A percentile compares a stretch with the other conserved stretches of the same genome.
These are phyloP conservation scores for Trebouxia sp. DNA, from an alignment of 139 green algal genomes.

Conservation along the genomic window DNA sequence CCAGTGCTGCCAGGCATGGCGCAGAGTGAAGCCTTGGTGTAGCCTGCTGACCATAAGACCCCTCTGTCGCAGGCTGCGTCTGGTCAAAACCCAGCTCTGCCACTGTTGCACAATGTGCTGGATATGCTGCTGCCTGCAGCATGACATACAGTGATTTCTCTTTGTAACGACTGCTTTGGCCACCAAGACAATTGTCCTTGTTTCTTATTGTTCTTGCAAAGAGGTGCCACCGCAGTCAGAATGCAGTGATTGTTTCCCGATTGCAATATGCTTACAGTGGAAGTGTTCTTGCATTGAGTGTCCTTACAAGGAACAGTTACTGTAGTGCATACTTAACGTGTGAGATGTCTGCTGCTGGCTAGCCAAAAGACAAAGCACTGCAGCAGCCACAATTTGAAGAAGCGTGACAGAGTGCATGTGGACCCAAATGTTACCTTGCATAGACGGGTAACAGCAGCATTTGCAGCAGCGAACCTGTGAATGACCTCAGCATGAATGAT, in stretches of 20 bases:
- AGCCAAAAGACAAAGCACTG: too few relatives aligned
- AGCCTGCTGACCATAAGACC: background rate
- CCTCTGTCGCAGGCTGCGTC: background rate
- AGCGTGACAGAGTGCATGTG: too few relatives aligned
- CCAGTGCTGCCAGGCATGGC: constrained; percentile 16
- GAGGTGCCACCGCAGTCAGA: background rate
- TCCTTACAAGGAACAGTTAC: too few relatives aligned
- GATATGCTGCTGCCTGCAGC: background rate
- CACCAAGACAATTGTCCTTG: background rate
- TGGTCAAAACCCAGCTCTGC: background rate
- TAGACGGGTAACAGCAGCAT: too few relatives aligned
- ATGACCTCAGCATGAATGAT: background rate
- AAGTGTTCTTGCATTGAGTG: too few relatives aligned
- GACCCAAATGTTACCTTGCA: too few relatives aligned
- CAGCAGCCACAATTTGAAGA: too few relatives aligned
- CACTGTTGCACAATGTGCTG: background rate
- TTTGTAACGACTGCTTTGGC: background rate
- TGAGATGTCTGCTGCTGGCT: too few relatives aligned
- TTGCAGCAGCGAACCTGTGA: background rate
- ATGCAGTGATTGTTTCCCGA: too few relatives aligned
- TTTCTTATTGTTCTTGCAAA: background rate
- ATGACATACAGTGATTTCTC: background rate
- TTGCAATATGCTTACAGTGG: too few relatives aligned
- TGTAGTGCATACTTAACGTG: too few relatives aligned
- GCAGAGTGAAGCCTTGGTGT: constrained; percentile 12